Percentiles rank a stretch among this genome's conserved stretches.
Conservation (phyloP, 2,329 filamentous ascomycete genomes). For the Verruconis gallopava region DNA sequence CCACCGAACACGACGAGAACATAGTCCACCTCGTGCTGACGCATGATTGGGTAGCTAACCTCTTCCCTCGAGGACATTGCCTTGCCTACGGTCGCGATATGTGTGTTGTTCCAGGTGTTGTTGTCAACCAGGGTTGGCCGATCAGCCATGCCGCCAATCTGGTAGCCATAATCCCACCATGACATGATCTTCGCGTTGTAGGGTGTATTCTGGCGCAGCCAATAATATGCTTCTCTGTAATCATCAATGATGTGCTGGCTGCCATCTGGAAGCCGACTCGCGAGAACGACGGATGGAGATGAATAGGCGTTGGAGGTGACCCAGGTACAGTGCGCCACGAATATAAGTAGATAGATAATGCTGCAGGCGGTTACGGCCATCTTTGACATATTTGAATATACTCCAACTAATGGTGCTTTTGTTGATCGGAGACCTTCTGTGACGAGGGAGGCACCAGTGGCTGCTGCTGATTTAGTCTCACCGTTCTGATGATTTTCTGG, state of each 20-base stretch:
- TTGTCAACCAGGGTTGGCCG: slow-evolving; percentile 95
- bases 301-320: slow-evolving; percentile 98
- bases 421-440: slow-evolving; percentile 53
- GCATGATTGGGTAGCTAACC: slow-evolving; percentile 96
- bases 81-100: slow-evolving; percentile 97
- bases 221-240: slow-evolving; percentile 98
- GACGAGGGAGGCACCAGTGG: slow-evolving; percentile 38
- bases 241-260: slow-evolving; percentile 98
- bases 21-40: slow-evolving; percentile 97
- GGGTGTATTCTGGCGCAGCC: slow-evolving; percentile 93
- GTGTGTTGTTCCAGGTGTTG: slow-evolving; percentile 99
- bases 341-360: slow-evolving; percentile 73
- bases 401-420: slow-evolving; percentile 62
- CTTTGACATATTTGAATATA: slow-evolving; percentile 74
- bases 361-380: slow-evolving; percentile 58
- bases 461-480: slow-evolving; percentile 21
- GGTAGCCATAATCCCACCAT: slow-evolving; percentile 99
- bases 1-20: slow-evolving; percentile 96
- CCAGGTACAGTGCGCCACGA: slow-evolving; percentile 97
- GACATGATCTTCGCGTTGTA: slow-evolving; percentile 98
- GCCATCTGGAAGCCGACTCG: slow-evolving; percentile 82
- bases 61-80: slow-evolving; percentile 97
- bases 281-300: slow-evolving; percentile 90
- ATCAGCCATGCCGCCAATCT: slow-evolving; percentile 99
- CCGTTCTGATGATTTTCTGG: slow-evolving; percentile 31